These are phyloP conservation scores for Yueomyces sp. DNA, from an alignment of 1,139 yeast genomes.

Conservation along the genomic window DNA sequence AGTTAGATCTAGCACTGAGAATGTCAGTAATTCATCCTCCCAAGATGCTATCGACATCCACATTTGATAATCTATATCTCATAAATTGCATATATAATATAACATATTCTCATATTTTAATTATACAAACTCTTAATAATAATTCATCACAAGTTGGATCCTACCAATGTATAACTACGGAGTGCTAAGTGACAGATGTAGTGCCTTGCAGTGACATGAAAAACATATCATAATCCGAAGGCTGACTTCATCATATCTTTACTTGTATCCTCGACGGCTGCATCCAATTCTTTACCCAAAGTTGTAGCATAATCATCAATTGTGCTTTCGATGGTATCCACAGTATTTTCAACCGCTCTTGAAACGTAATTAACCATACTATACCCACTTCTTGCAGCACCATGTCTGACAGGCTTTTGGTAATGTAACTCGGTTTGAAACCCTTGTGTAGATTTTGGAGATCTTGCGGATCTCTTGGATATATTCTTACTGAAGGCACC, in stretches of 20 bases:
- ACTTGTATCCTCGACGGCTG: constrained; percentile 38
- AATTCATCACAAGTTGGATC: too few species aligned
- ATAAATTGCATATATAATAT: too few species aligned
- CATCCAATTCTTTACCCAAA: constrained; percentile 42
- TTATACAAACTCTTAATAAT: too few species aligned
- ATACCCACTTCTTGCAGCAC: constrained; percentile 24
- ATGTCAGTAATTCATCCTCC: too few species aligned
- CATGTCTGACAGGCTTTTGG: constrained; percentile 37
- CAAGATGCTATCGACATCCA: too few species aligned
- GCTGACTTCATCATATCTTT: constrained; percentile 41
- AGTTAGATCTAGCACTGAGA: too few species aligned
- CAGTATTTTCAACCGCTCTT: constrained; percentile 38
- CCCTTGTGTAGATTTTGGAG: constrained; percentile 8
- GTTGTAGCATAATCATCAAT: constrained; percentile 46
- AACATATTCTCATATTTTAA: too few species aligned
- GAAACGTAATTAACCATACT: constrained; percentile 30
- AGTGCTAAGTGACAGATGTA: too few species aligned
- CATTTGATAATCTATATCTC: too few species aligned
- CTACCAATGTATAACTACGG: too few species aligned
- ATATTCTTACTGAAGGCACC: constrained; percentile 34
- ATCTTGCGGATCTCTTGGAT: constrained; percentile 36
- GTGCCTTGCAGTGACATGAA: too few species aligned
- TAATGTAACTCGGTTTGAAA: constrained; percentile 27
- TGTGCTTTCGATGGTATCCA: constrained; percentile 42
- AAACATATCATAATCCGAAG: constrained; percentile 32